Conservation (phyloP, 192 early-diverging fungal species). For the Jimgerdemannia lactiflua region DNA sequence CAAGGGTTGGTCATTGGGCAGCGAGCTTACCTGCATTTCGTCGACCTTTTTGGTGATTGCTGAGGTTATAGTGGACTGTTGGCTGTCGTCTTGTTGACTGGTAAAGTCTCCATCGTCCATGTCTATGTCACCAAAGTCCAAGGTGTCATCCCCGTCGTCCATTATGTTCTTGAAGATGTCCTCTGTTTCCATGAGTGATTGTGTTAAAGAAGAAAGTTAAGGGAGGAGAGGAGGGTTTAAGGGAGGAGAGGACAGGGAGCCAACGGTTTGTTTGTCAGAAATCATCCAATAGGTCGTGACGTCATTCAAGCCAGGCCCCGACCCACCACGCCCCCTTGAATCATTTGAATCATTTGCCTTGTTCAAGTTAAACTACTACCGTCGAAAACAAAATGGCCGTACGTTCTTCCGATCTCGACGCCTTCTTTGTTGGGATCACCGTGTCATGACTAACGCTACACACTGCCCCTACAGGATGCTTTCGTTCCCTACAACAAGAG, state of each 20-base stretch:
- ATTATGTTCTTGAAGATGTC: background rate
- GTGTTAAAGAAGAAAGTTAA: background rate
- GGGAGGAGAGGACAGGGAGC: background rate
- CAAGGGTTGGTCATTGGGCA: background rate
- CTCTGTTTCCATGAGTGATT: background rate
- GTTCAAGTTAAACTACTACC: no score
- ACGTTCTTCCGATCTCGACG: background rate
- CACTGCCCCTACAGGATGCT: background rate
- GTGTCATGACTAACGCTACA: no score
- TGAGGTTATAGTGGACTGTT: background rate
- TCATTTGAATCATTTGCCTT: no score
- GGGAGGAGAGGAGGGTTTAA: background rate
- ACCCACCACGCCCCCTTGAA: no score
- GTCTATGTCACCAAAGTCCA: background rate
- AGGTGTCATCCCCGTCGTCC: background rate
- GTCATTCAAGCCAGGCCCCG: no score
- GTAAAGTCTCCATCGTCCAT: background rate
- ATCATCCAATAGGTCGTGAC: no score
- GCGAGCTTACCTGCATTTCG: background rate
- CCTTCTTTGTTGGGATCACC: background rate
- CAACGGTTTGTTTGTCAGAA: no score
- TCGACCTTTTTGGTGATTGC: background rate
- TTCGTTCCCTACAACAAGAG: background rate
- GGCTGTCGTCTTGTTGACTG: background rate
- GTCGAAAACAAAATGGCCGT: no score